phyloP scores from a whole-genome alignment of 1,139 yeast species.

The Scheffersomyces titani region DNA sequence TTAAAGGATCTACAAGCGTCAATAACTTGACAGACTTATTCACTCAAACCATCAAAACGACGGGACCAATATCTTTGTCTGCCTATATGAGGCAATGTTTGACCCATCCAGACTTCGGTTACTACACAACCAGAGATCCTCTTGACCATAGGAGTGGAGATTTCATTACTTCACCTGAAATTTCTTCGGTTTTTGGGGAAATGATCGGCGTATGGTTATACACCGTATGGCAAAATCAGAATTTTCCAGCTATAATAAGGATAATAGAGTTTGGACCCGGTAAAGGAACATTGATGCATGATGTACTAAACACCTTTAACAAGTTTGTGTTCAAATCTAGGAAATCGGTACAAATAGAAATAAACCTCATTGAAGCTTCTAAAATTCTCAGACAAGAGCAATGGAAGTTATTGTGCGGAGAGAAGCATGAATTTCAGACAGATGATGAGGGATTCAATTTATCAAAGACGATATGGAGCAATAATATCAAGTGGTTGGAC shows the following conservation, averaged over 20 bases:
- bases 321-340: constrained; percentile 34
- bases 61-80: constrained; percentile 77
- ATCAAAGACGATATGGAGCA: constrained; percentile 55
- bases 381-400: constrained; percentile 64
- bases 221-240: constrained; percentile 61
- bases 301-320: constrained; percentile 52
- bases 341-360: constrained; percentile 30
- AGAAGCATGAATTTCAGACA: constrained; percentile 14
- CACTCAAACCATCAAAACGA: constrained; percentile 58
- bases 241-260: constrained; percentile 48
- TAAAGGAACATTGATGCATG: constrained; percentile 75
- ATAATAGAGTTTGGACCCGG: constrained; percentile 92
- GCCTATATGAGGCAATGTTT: constrained; percentile 82
- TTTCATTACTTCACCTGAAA: constrained; percentile 84
- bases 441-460: constrained; percentile 33
- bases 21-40: constrained; percentile 42
- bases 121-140: constrained; percentile 79
- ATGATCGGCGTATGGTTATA: constrained; percentile 77
- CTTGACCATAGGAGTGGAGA: constrained; percentile 66
- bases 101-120: constrained; percentile 77
- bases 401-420: constrained; percentile 49
- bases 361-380: constrained; percentile 74
- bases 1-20: constrained; percentile 15
- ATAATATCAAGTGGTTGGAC: constrained; percentile 66
- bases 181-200: constrained; percentile 86